Evolutionary conservation across 495 filamentous ascomycete genomes (phyloP).

Genomic region (Xylaria bambusicola): DNA sequence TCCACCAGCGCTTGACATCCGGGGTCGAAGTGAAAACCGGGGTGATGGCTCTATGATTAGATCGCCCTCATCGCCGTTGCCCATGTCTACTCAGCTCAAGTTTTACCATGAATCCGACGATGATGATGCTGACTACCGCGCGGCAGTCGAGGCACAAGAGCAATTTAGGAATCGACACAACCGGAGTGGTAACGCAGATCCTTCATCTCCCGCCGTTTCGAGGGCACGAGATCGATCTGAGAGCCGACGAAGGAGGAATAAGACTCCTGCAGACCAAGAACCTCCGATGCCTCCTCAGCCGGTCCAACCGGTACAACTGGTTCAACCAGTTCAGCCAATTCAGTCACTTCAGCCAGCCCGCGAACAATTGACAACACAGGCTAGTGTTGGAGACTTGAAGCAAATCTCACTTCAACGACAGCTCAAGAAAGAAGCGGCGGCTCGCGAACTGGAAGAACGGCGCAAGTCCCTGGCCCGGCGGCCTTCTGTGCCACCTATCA

Average conservation of each 20-base stretch:
- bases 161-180: conserved; percentile 59
- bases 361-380: conserved; percentile 19
- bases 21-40: conserved; percentile 53
- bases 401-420: conserved; percentile 55
- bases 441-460: conserved; percentile 83
- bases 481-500: conserved; percentile 76
- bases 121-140: conserved; percentile 62
- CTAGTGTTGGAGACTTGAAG: conserved; percentile 39
- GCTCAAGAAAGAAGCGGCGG: conserved; percentile 73
- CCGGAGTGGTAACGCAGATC: conserved; percentile 57
- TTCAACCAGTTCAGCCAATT: conserved; percentile 32
- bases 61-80: conserved; percentile 81
- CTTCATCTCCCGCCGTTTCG: conserved; percentile 40
- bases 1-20: conserved; percentile 53
- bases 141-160: conserved; percentile 63
- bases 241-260: conserved; percentile 46
- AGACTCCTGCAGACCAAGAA: conserved; percentile 30
- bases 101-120: conserved; percentile 42
- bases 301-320: conserved; percentile 25
- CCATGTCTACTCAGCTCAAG: conserved; percentile 55
- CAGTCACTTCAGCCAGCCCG: conserved; percentile 4
- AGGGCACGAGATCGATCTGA: conserved; percentile 53
- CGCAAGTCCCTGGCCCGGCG: conserved; percentile 78
- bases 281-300: conserved; percentile 25
- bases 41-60: conserved; percentile 59